phyloP scores from a whole-genome alignment of 2,329 filamentous ascomycete species.

The Anthostomella pinea region DNA sequence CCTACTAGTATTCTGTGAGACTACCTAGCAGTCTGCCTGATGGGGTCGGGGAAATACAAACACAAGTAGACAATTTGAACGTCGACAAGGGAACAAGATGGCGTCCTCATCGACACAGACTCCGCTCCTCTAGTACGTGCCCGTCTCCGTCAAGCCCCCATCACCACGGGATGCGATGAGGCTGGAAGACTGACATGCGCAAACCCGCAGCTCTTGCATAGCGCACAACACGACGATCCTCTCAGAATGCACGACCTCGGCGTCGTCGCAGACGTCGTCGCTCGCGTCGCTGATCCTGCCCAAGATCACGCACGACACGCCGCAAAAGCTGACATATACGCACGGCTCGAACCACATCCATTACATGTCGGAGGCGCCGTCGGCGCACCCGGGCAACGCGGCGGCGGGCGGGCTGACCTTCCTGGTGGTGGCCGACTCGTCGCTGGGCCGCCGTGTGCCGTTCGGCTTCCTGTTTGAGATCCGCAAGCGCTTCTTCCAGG shows the following conservation, averaged over 20 bases:
- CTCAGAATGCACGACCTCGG: conserved; percentile 84
- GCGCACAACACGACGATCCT: conserved; percentile 92
- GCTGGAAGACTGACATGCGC: too few species aligned
- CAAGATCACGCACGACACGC: conserved; percentile 77
- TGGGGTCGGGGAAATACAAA: not conserved
- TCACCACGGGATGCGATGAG: too few species aligned
- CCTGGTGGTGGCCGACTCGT: conserved; percentile 79
- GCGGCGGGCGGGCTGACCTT: conserved; percentile 84
- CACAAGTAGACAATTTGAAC: conserved; percentile 1
- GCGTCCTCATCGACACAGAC: conserved; percentile 69
- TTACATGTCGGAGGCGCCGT: conserved; percentile 84
- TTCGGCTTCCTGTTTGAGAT: conserved; percentile 92
- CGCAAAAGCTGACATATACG: conserved; percentile 91
- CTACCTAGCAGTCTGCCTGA: too few species aligned
- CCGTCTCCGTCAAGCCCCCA: conserved; percentile 11
- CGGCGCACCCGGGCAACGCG: conserved; percentile 54
- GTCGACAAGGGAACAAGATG: conserved; percentile 44
- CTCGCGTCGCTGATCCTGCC: conserved; percentile 93
- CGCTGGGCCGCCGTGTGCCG: conserved; percentile 80
- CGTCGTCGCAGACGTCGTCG: conserved; percentile 77
- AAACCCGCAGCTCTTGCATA: conserved; percentile 73
- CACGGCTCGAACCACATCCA: conserved; percentile 92
- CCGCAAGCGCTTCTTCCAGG: conserved; percentile 78
- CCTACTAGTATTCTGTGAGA: too few species aligned
- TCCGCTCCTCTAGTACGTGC: conserved; percentile 70